Base-by-base conservation (phyloP, 2,329 filamentous ascomycete species). In the Lecanoromycetidae sp. region DNA sequence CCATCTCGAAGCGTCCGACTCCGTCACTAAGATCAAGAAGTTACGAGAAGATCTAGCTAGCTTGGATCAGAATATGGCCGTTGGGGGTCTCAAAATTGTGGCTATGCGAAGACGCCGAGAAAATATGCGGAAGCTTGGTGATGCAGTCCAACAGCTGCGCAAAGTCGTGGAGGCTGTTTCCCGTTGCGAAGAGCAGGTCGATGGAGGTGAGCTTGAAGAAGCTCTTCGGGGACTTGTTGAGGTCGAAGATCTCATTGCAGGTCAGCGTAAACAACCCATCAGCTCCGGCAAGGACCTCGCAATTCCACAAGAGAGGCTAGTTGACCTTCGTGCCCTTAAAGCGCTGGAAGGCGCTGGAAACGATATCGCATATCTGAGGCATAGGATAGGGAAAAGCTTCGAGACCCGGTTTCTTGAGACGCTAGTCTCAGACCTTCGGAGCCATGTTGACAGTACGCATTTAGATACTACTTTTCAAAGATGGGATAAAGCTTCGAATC, bases 1-100 rank as follows among this genome's bases (percentile, higher is more conserved):
- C 9, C 90, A 98, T 61, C 82, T 82, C 0, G 91, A 98, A 63
- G 88, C 91, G 5, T 83, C 87, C 9, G 85, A 93, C 48, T 96
- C 90, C 2, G 88, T 98, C 2, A 74, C 82, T 7, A 80, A 84
- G 52, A 98, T 98, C 50, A 87, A 87, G 59, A 72, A 75, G 0
- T 63, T 98, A 33, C 75, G 91, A 49, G 77, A 79, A 56, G 90
- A 96, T 58, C 69, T 98, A 0, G 74, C 80, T 49, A 79, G 78
- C 32, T 71, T 98, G 5, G 91, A 98, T 60, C 74, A 83, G 47
- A 87, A 95, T 56, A 86, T 96, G 63, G 90, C 87, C 1, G 69
- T 86, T 3, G 85, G 80, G 25, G 91, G 91, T 0, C 64, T 98
- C 25, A 82, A 91, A 56, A 82, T 95, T 46, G 81, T 94, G 3